These are phyloP conservation scores for Aspergillus bridgeri DNA, from an alignment of 495 filamentous ascomycete genomes.

Conservation along the genomic window DNA sequence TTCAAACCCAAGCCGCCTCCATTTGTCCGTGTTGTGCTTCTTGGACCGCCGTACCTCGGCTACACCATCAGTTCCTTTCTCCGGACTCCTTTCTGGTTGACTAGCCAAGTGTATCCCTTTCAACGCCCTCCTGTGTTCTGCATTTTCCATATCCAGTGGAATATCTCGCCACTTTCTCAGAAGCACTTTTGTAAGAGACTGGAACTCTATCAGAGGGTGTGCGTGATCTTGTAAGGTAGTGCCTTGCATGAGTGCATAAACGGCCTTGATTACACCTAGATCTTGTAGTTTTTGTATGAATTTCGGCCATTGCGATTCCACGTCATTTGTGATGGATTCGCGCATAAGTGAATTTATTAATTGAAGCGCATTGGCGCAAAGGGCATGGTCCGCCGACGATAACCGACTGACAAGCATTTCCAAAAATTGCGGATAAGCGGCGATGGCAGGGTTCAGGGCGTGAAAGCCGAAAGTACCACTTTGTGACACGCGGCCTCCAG, in stretches of 20 bases:
- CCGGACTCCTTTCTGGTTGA: conserved; percentile 55
- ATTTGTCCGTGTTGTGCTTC: conserved; percentile 85
- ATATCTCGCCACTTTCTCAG: conserved; percentile 89
- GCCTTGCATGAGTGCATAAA: conserved; percentile 89
- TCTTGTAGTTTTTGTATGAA: conserved; percentile 94
- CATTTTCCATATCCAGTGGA: conserved; percentile 74
- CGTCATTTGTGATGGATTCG: conserved; percentile 83
- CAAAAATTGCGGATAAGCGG: conserved; percentile 86
- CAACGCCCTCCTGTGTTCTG: conserved; percentile 83
- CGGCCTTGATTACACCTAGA: conserved; percentile 86
- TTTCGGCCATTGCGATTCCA: conserved; percentile 80
- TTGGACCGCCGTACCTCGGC: conserved; percentile 53
- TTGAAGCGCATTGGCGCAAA: conserved; percentile 93
- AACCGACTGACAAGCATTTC: conserved; percentile 88
- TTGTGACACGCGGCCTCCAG: conserved; percentile 35
- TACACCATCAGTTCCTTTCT: conserved; percentile 27
- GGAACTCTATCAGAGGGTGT: conserved; percentile 88
- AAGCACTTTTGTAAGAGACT: conserved; percentile 85
- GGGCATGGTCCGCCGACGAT: conserved; percentile 89
- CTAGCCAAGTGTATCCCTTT: conserved; percentile 83
- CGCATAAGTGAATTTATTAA: conserved; percentile 93
- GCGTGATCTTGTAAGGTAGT: conserved; percentile 90
- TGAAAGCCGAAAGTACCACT: conserved; percentile 73
- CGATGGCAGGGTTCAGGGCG: conserved; percentile 88
- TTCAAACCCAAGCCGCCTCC: conserved; percentile 89